Percentiles rank a stretch among this genome's conserved stretches.
Evolutionary conservation across 2,329 filamentous ascomycete species (phyloP).

Genomic region (Blastomyces parvus): DNA sequence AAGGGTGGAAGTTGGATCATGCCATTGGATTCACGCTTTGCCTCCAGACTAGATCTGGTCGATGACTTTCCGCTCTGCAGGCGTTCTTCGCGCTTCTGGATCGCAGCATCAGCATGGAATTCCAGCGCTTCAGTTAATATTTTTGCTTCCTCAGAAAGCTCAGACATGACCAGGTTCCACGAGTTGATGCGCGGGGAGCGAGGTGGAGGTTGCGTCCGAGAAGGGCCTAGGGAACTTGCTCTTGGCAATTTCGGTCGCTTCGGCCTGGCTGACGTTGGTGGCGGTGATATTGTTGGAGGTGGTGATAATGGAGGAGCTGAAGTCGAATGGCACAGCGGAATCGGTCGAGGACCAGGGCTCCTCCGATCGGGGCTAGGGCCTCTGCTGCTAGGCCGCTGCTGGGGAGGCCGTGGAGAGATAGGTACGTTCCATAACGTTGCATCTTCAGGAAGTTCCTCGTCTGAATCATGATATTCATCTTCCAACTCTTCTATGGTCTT

Average conservation of each 20-base stretch:
- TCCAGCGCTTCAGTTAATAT: conserved; percentile 52
- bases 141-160: conserved; percentile 51
- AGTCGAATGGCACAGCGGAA: conserved; percentile 35
- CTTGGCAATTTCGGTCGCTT: conserved; percentile 27
- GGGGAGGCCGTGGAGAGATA: conserved; percentile 37
- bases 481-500: conserved; percentile 42
- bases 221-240: conserved; percentile 31
- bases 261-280: conserved; percentile 15
- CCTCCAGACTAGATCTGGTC: conserved; percentile 31
- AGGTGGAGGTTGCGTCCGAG: conserved; percentile 24
- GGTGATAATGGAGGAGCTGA: conserved; percentile 20
- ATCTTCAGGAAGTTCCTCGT: conserved; percentile 43
- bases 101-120: conserved; percentile 44
- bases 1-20: conserved; percentile 48
- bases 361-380: conserved; percentile 35
- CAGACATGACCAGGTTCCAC: conserved; percentile 49
- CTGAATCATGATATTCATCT: conserved; percentile 42
- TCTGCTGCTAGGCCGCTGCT: conserved; percentile 33
- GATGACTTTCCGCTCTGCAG: conserved; percentile 37
- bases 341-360: conserved; percentile 31
- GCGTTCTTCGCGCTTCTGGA: conserved; percentile 37
- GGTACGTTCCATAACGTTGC: conserved; percentile 44
- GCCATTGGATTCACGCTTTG: conserved; percentile 28
- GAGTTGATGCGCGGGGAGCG: conserved; percentile 44
- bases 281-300: conserved; percentile 25